phyloP scores from a whole-genome alignment of 2,329 filamentous ascomycete genomes.

The Aspergillus novofumigatus region DNA sequence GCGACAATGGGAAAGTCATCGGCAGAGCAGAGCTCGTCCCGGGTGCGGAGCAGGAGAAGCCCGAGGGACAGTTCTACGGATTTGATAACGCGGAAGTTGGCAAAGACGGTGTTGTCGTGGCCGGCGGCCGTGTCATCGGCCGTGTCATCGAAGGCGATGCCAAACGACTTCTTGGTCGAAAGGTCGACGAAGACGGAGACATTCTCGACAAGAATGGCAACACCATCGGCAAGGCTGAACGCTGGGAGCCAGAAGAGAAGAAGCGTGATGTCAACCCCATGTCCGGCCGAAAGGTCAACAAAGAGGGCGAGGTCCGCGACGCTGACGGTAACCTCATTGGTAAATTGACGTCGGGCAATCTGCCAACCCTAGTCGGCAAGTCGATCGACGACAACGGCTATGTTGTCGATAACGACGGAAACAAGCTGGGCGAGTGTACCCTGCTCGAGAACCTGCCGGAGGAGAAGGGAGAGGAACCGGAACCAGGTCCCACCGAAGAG shows the following conservation, averaged over 20 bases:
- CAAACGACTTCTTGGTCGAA: slow-evolving; percentile 60
- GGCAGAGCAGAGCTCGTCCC: slow-evolving; percentile 55
- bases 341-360: slow-evolving; percentile 42
- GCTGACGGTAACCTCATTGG: slow-evolving; percentile 45
- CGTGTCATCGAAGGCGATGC: slow-evolving; percentile 61
- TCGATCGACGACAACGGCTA: slow-evolving; percentile 49
- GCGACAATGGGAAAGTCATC: slow-evolving; percentile 59
- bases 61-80: slow-evolving; percentile 58
- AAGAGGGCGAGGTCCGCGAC: slow-evolving; percentile 47
- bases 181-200: slow-evolving; percentile 66
- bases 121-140: slow-evolving; percentile 45
- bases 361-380: slow-evolving; percentile 40
- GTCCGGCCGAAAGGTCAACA: slow-evolving; percentile 51
- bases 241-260: slow-evolving; percentile 60
- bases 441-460: slow-evolving; percentile 56
- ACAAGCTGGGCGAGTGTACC: slow-evolving; percentile 61
- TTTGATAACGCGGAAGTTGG: slow-evolving; percentile 54
- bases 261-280: slow-evolving; percentile 56
- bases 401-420: slow-evolving; percentile 56
- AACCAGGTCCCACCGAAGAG: slow-evolving; percentile 38
- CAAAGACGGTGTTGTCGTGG: slow-evolving; percentile 55
- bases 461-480: slow-evolving; percentile 34
- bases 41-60: slow-evolving; percentile 44
- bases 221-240: slow-evolving; percentile 62
- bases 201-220: slow-evolving; percentile 66